phyloP scores from a whole-genome alignment of 2,329 filamentous ascomycete genomes.

The Hymenoscyphus salicellus region DNA sequence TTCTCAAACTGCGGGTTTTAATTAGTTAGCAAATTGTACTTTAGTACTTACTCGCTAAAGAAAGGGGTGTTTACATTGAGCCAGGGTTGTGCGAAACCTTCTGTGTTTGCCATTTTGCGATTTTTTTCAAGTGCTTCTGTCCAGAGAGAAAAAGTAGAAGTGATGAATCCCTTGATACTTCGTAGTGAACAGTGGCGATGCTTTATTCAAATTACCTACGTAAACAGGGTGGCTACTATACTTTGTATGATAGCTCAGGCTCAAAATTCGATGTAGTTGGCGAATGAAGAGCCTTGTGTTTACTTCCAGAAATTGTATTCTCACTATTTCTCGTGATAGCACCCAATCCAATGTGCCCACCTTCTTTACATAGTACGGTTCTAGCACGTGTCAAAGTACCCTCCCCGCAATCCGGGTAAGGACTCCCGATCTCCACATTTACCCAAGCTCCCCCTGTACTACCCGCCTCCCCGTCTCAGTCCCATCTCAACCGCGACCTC shows the following conservation, averaged over 20 bases:
- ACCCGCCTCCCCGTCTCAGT: neutral
- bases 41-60: neutral
- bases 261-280: no score
- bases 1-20: conserved; percentile 17
- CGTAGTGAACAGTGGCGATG: no score
- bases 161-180: neutral
- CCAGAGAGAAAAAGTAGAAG: no score
- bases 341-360: neutral
- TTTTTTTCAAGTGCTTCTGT: neutral
- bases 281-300: no score
- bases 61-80: conserved; percentile 14
- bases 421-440: conserved; percentile 9
- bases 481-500: conserved; percentile 14
- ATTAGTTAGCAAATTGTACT: neutral
- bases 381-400: neutral
- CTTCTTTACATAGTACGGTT: neutral
- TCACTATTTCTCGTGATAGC: no score
- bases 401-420: conserved; percentile 14
- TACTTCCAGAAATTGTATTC: no score
- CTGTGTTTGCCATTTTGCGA: conserved; percentile 1
- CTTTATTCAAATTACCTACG: no score
- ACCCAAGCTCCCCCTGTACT: conserved; percentile 4
- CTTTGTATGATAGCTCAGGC: no score
- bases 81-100: conserved; percentile 19
- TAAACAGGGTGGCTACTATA: no score